These are phyloP conservation scores for Boletus nobilissimus DNA, from an alignment of 1,284 basidiomycete genomes.

Conservation along the genomic window DNA sequence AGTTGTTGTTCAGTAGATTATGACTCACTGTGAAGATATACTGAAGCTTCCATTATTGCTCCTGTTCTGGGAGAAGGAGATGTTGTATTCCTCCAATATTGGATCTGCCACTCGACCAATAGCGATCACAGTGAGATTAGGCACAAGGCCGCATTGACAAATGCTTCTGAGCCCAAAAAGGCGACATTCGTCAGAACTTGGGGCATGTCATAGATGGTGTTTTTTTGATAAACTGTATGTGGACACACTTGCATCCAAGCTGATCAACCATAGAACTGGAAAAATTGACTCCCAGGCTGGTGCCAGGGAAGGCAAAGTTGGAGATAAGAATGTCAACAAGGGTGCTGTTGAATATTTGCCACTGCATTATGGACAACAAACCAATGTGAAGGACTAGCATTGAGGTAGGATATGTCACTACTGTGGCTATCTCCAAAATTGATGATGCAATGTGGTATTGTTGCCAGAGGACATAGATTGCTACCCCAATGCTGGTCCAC, in stretches of 20 bases:
- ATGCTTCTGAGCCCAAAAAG: neutral
- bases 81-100: no score
- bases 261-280: neutral
- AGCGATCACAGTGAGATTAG: neutral
- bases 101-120: no score
- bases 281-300: neutral
- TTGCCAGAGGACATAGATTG: neutral
- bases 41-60: neutral
- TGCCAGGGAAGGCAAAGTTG: neutral
- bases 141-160: neutral
- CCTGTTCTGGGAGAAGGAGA: neutral
- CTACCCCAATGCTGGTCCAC: neutral
- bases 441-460: neutral
- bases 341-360: slow-evolving; percentile 5
- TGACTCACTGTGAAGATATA: neutral
- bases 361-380: slow-evolving; percentile 1
- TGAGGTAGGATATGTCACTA: neutral
- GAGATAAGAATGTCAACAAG: neutral
- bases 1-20: neutral
- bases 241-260: neutral
- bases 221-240: neutral
- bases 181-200: neutral
- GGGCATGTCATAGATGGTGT: neutral
- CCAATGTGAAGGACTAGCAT: neutral
- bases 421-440: neutral